phyloP scores from a whole-genome alignment of 2,329 filamentous ascomycete species.

The Fusarium liriodendri region DNA sequence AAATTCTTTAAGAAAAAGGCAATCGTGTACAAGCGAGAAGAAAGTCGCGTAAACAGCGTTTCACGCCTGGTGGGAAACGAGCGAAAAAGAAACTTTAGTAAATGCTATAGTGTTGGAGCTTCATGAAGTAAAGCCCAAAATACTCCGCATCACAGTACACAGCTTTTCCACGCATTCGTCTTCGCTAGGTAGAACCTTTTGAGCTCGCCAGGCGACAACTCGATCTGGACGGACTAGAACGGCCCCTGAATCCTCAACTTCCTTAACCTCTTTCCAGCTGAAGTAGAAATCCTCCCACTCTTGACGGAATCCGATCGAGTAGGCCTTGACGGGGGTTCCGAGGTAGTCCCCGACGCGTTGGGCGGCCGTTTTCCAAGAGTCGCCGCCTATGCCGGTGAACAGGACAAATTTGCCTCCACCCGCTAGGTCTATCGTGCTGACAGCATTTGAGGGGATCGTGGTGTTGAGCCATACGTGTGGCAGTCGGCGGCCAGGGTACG shows the following conservation, averaged over 20 bases:
- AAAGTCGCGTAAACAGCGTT: background rate
- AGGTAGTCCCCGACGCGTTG: background rate
- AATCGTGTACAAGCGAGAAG: background rate
- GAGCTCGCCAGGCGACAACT: background rate
- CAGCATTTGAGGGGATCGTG: background rate
- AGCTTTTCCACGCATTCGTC: background rate
- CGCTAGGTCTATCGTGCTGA: background rate
- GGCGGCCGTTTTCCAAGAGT: background rate
- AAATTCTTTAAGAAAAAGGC: background rate
- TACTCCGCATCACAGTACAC: background rate
- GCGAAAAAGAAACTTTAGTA: background rate
- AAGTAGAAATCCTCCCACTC: background rate
- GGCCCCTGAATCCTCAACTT: background rate
- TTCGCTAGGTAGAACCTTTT: background rate
- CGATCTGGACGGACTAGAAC: background rate
- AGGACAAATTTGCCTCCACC: background rate
- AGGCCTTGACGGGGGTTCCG: background rate
- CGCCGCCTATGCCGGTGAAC: background rate
- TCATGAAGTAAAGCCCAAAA: background rate
- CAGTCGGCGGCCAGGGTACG: background rate
- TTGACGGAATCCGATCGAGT: background rate
- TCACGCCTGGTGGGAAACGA: background rate
- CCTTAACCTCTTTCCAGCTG: background rate
- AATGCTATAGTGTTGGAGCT: background rate
- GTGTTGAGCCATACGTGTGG: background rate